Conservation (phyloP, 495 filamentous ascomycete genomes). For the Hypomontagnella monticulosa region DNA sequence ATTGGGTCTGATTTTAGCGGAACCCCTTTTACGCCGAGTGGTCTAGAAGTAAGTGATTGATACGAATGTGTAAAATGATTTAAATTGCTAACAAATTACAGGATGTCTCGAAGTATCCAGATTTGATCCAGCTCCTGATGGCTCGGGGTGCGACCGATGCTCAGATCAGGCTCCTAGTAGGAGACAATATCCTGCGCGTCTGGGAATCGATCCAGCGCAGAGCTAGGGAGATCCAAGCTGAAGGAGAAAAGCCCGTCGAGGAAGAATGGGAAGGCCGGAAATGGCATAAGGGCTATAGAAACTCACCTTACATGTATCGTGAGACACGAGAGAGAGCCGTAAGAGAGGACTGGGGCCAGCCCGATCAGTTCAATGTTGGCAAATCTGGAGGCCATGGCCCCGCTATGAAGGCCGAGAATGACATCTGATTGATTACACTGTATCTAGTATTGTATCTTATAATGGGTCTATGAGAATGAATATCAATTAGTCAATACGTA, state of each 20-base stretch:
- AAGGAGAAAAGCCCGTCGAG: slow-evolving; percentile 20
- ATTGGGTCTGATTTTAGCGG: slow-evolving; percentile 74
- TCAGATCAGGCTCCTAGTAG: slow-evolving; percentile 62
- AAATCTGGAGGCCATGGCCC: neutral
- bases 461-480: neutral
- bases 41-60: slow-evolving; percentile 54
- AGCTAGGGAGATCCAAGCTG: slow-evolving; percentile 17
- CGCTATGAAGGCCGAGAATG: slow-evolving; percentile 16
- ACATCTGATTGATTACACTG: slow-evolving; percentile 2
- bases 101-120: slow-evolving; percentile 72
- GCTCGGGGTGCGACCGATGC: slow-evolving; percentile 60
- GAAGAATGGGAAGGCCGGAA: slow-evolving; percentile 32
- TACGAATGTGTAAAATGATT: no score
- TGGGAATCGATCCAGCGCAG: slow-evolving; percentile 22
- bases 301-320: slow-evolving; percentile 30
- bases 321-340: slow-evolving; percentile 26
- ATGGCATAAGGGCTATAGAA: slow-evolving; percentile 30
- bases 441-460: neutral
- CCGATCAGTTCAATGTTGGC: slow-evolving; percentile 25
- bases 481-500: no score
- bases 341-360: slow-evolving; percentile 23
- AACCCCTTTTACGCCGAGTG: slow-evolving; percentile 57
- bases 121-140: slow-evolving; percentile 59
- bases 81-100: slow-evolving; percentile 28
- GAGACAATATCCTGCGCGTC: slow-evolving; percentile 59